Evolutionary conservation across 2,329 filamentous ascomycete genomes (phyloP).

Genomic region (Cladosporium sp.): DNA sequence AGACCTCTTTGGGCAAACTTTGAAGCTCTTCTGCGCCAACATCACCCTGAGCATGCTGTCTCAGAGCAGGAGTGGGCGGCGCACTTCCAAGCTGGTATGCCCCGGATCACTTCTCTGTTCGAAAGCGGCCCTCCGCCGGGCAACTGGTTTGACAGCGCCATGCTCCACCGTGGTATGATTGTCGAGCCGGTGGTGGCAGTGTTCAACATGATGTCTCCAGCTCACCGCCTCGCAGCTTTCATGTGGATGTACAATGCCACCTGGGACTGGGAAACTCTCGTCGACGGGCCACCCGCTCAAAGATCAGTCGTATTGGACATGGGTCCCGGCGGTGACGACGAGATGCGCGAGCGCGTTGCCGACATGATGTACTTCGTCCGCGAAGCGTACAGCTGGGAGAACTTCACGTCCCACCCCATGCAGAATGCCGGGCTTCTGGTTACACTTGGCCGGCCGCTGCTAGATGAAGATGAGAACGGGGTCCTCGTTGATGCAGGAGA

Average conservation of each 20-base stretch:
- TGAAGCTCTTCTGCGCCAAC: neutral
- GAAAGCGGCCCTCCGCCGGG: neutral
- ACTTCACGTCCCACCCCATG: neutral
- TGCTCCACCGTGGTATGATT: neutral
- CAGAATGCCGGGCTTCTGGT: neutral
- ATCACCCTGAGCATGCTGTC: neutral
- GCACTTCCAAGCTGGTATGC: neutral
- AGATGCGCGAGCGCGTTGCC: neutral
- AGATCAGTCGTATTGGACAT: neutral
- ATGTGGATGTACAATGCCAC: neutral
- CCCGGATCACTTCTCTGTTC: neutral
- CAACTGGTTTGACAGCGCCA: no score
- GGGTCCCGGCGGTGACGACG: neutral
- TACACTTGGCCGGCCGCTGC: neutral
- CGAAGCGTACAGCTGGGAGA: neutral
- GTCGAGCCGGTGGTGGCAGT: neutral
- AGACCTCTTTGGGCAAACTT: neutral
- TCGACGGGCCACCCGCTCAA: neutral
- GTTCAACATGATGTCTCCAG: neutral
- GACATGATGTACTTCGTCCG: no score
- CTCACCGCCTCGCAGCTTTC: neutral
- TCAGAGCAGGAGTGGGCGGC: neutral
- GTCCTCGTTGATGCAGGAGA: neutral
- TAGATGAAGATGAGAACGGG: neutral
- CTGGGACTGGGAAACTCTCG: neutral